phyloP scores from a whole-genome alignment of 306 rosid genomes.

The Arachis stenosperma region DNA sequence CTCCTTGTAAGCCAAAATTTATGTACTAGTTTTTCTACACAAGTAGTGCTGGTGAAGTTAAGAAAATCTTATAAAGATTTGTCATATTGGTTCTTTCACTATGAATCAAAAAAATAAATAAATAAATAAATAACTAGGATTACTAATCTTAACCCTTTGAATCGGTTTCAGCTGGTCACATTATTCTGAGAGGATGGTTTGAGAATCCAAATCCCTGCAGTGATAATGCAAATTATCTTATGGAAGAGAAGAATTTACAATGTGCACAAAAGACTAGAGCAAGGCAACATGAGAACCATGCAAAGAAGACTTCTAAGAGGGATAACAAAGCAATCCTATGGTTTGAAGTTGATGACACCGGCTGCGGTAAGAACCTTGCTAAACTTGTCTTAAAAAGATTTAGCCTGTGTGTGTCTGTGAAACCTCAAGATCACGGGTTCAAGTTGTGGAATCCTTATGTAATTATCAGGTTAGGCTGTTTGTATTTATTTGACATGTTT shows the following conservation, averaged over 20 bases:
- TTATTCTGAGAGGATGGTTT: conserved; percentile 89
- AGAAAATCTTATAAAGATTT: not conserved
- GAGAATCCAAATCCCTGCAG: conserved; percentile 58
- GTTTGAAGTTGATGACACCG: conserved; percentile 98
- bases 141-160: conserved; percentile 36
- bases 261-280: conserved; percentile 59
- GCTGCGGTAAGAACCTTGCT: conserved; percentile 69
- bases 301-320: conserved; percentile 56
- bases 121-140: conserved; percentile 1
- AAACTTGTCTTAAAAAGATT: conserved; percentile 23
- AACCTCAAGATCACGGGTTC: too few species aligned
- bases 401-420: not conserved
- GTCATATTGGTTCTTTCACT: not conserved
- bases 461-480: not conserved
- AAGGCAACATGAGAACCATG: conserved; percentile 63
- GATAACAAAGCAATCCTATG: conserved; percentile 75
- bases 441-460: too few species aligned
- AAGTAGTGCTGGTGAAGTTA: not conserved
- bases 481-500: not conserved
- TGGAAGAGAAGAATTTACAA: conserved; percentile 56
- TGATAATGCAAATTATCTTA: conserved; percentile 45
- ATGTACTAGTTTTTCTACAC: not conserved
- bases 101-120: conserved; percentile 9
- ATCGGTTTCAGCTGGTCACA: conserved; percentile 84
- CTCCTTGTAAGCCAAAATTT: conserved; percentile 66